Conservation (phyloP, 1,284 basidiomycete species). For the Ceratobasidium sp. region DNA sequence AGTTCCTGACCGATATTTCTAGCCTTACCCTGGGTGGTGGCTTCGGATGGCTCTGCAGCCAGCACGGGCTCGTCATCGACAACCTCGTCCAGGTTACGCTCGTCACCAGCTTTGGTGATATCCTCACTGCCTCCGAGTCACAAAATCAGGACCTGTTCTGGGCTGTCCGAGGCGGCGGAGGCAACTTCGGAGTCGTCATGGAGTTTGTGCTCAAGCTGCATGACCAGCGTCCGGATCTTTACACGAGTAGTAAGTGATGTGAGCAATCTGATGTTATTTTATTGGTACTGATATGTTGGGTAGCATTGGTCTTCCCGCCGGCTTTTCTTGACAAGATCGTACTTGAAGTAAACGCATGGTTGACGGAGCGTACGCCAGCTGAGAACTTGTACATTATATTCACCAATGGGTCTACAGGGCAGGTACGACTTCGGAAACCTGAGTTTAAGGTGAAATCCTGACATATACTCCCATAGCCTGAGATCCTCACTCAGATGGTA, state of each 20-base stretch:
- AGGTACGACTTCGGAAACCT: background rate
- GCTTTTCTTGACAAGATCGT: conserved; percentile 11
- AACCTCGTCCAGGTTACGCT: conserved; percentile 68
- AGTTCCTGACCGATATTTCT: background rate
- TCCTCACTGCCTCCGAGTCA: conserved; percentile 61
- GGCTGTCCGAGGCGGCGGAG: conserved; percentile 69
- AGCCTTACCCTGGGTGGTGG: conserved; percentile 72
- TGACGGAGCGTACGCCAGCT: conserved; percentile 1
- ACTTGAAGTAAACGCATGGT: conserved; percentile 29
- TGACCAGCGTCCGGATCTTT: conserved; percentile 64
- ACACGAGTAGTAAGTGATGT: conserved; percentile 46
- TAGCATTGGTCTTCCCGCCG: conserved; percentile 25
- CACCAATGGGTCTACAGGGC: background rate
- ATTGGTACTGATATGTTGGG: background rate
- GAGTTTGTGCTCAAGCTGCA: conserved; percentile 66
- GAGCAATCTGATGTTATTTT: background rate
- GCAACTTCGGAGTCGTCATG: conserved; percentile 71
- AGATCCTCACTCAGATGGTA: conserved; percentile 13
- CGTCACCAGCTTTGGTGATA: conserved; percentile 65
- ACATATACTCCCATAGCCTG: background rate
- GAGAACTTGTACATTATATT: conserved; percentile 19
- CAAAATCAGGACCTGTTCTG: conserved; percentile 70
- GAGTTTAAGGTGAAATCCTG: no score
- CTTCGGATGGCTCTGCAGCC: conserved; percentile 67
- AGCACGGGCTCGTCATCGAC: conserved; percentile 68